Percentiles rank a stretch among this genome's conserved stretches.
phyloP scores from a whole-genome alignment of 2,329 filamentous ascomycete species.

The Teratosphaeria zuluensis region DNA sequence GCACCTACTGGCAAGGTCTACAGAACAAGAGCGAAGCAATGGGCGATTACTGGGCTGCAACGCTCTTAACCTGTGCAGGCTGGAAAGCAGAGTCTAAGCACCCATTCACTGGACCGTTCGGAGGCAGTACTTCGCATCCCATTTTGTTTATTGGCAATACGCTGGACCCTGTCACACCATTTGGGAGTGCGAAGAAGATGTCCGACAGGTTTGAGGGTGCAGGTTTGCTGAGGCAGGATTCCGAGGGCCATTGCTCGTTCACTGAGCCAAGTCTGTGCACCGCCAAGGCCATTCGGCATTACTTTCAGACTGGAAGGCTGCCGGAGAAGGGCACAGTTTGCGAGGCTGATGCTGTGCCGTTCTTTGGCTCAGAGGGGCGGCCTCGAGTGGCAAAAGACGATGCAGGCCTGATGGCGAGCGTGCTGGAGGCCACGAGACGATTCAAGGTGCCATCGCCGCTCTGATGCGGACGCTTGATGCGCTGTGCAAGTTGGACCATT shows the following conservation, averaged over 20 bases:
- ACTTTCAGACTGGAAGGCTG: background rate
- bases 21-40: constrained; percentile 6
- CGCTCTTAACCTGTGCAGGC: constrained; percentile 25
- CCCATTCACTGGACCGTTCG: constrained; percentile 13
- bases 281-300: background rate
- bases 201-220: constrained; percentile 30
- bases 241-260: constrained; percentile 16
- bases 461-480: background rate
- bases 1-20: background rate
- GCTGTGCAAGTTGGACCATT: background rate
- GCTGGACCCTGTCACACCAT: constrained; percentile 50
- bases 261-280: background rate
- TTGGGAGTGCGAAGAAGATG: constrained; percentile 38
- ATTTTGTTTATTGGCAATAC: constrained; percentile 49
- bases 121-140: constrained; percentile 31
- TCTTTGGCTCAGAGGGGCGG: background rate
- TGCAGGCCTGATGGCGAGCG: background rate
- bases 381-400: background rate
- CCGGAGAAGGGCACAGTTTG: background rate
- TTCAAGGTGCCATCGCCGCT: background rate
- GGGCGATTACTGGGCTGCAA: constrained; percentile 27
- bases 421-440: background rate
- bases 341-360: background rate
- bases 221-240: constrained; percentile 35
- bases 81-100: constrained; percentile 24